Conservation (phyloP, 768 basidiomycete genomes). For the Leucosporidium yakuticum region DNA sequence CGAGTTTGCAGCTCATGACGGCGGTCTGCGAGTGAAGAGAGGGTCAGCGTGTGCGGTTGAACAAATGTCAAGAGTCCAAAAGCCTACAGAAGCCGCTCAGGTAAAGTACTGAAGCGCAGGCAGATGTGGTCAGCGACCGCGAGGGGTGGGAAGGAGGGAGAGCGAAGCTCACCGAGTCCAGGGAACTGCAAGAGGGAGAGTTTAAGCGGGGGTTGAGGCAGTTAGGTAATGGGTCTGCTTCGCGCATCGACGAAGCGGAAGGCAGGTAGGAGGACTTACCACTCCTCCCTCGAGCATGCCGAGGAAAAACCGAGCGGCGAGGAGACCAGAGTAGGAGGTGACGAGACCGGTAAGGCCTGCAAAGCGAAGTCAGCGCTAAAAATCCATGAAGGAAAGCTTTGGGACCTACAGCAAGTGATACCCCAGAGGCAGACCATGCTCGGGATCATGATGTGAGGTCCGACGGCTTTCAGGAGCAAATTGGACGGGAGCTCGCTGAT, state of each 20-base stretch:
- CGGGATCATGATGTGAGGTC: constrained; percentile 60
- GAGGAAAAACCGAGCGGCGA: constrained; percentile 38
- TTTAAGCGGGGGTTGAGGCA: neutral
- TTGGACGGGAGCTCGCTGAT: constrained; percentile 45
- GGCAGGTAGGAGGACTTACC: neutral
- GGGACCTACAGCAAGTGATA: constrained; percentile 44
- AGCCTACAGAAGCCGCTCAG: constrained; percentile 33
- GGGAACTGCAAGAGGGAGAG: constrained; percentile 6
- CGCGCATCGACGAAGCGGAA: constrained; percentile 13
- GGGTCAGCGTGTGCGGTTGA: neutral
- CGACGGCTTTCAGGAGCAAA: constrained; percentile 46
- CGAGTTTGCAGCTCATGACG: constrained; percentile 39
- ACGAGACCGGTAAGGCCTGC: constrained; percentile 13
- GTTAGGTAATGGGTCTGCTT: too few relatives aligned
- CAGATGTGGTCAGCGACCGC: too few relatives aligned
- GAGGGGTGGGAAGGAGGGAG: too few relatives aligned
- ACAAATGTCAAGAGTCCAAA: too few relatives aligned
- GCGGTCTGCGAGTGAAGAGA: constrained; percentile 9
- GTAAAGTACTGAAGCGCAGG: constrained; percentile 25
- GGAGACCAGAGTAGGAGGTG: constrained; percentile 34
- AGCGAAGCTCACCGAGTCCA: constrained; percentile 11
- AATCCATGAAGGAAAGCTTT: constrained; percentile 46
- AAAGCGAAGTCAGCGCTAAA: too few relatives aligned
- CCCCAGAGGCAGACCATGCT: constrained; percentile 63
- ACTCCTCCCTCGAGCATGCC: constrained; percentile 40